These are phyloP conservation scores for Pulveroboletus ridleyi DNA, from an alignment of 1,284 basidiomycete species.

Conservation along the genomic window DNA sequence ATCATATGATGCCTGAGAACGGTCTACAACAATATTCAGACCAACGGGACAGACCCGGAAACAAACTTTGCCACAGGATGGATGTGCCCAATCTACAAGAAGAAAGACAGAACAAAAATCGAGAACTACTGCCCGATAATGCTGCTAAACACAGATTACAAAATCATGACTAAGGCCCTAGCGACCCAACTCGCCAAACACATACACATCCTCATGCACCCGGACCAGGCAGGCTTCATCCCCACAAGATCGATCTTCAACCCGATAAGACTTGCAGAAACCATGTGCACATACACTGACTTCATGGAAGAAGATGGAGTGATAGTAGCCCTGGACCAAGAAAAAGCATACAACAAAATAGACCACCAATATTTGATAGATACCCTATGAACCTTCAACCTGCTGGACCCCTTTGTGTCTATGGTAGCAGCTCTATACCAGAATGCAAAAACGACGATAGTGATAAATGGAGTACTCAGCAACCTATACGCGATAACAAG, in stretches of 20 bases:
- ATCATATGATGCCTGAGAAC: too few relatives aligned
- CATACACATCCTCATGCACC: neutral
- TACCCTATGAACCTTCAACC: too few relatives aligned
- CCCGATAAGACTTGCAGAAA: slow-evolving; percentile 7
- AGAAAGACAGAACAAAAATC: too few relatives aligned
- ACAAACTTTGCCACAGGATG: too few relatives aligned
- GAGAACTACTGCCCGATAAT: slow-evolving; percentile 8
- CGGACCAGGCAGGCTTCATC: slow-evolving; percentile 17
- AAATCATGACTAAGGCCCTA: slow-evolving; percentile 10
- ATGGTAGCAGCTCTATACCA: neutral
- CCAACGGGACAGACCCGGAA: rapidly evolving
- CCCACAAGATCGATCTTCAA: slow-evolving; percentile 8
- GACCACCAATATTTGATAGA: neutral
- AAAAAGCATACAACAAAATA: slow-evolving; percentile 29
- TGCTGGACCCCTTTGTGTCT: too few relatives aligned
- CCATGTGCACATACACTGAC: slow-evolving; percentile 9
- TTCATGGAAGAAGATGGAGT: slow-evolving; percentile 13
- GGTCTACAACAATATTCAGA: too few relatives aligned
- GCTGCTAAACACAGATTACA: slow-evolving; percentile 20
- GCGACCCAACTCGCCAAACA: neutral
- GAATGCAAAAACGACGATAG: neutral
- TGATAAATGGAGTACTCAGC: neutral
- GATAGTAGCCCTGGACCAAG: slow-evolving; percentile 15
- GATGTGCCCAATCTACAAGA: too few relatives aligned
- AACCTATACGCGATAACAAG: neutral